These are phyloP conservation scores for Cairneyella variabilis DNA, from an alignment of 495 filamentous ascomycete species.

Conservation along the genomic window DNA sequence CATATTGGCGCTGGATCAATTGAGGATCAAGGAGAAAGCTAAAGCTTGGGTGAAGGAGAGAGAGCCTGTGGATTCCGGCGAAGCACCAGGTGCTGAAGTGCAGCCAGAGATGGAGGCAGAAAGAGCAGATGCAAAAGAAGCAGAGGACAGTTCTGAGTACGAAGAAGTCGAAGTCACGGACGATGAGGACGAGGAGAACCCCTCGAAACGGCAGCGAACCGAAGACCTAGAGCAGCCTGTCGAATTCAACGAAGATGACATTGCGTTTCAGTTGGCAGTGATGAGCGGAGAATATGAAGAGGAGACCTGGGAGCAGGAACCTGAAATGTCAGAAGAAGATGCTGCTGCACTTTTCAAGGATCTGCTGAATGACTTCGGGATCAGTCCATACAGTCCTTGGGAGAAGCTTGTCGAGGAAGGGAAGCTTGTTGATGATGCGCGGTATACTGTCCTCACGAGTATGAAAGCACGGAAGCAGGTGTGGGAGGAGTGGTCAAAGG, in stretches of 20 bases:
- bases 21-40: conserved; percentile 48
- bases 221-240: conserved; percentile 55
- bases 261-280: conserved; percentile 82
- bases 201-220: conserved; percentile 63
- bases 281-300: conserved; percentile 65
- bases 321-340: conserved; percentile 64
- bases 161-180: conserved; percentile 89
- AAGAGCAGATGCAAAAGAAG: conserved; percentile 25
- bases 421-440: conserved; percentile 76
- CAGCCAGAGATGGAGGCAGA: conserved; percentile 7
- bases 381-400: conserved; percentile 91
- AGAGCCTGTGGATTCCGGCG: conserved; percentile 12
- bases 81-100: conserved; percentile 9
- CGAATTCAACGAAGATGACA: conserved; percentile 94
- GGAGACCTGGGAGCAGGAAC: conserved; percentile 52
- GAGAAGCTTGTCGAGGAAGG: conserved; percentile 80
- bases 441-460: conserved; percentile 77
- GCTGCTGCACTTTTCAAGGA: conserved; percentile 75
- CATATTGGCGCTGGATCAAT: conserved; percentile 67
- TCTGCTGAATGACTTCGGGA: conserved; percentile 72
- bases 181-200: conserved; percentile 42
- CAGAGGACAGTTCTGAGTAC: conserved; percentile 61
- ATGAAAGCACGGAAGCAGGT: conserved; percentile 78
- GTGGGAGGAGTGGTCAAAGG: conserved; percentile 76
- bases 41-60: conserved; percentile 25